Evolutionary conservation across 2,329 filamentous ascomycete species (phyloP).

Genomic region (Daldinia eschscholtzii): DNA sequence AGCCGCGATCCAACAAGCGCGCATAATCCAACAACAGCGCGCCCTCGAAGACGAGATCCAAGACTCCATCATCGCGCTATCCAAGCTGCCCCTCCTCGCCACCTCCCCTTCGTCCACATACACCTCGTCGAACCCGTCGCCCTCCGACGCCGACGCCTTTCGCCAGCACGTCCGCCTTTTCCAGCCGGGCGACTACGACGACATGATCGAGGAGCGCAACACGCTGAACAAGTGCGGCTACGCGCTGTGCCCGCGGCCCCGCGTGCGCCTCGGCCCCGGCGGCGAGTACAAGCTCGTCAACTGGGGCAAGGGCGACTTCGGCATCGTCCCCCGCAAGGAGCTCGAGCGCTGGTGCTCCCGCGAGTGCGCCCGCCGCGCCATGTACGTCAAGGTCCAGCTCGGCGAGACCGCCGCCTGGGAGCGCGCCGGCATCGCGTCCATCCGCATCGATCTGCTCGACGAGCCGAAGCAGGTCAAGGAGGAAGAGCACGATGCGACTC

Average conservation of each 20-base stretch:
- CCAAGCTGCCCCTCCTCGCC: constrained; percentile 65
- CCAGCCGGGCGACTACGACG: constrained; percentile 90
- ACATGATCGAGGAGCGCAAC: constrained; percentile 89
- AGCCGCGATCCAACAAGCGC: constrained; percentile 84
- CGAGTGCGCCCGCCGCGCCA: constrained; percentile 80
- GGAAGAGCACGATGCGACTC: constrained; percentile 47
- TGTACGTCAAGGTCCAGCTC: constrained; percentile 91
- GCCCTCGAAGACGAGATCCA: constrained; percentile 81
- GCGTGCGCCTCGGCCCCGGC: constrained; percentile 66
- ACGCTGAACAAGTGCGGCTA: constrained; percentile 87
- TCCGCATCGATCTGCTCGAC: constrained; percentile 73
- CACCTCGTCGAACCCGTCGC: constrained; percentile 26
- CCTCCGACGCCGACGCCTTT: constrained; percentile 66
- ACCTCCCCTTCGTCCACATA: constrained; percentile 46
- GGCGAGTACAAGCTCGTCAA: constrained; percentile 77
- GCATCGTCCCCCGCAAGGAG: constrained; percentile 77
- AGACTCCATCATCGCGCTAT: constrained; percentile 77
- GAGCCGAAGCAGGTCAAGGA: constrained; percentile 66
- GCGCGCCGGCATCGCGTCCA: constrained; percentile 68
- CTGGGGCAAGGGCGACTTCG: constrained; percentile 65
- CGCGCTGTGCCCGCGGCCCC: constrained; percentile 77
- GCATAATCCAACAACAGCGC: constrained; percentile 84
- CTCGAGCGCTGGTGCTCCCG: constrained; percentile 90
- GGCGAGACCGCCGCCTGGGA: constrained; percentile 89
- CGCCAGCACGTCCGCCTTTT: constrained; percentile 77